Percentiles rank a stretch among this genome's conserved stretches.
Conservation (phyloP, 2,329 filamentous ascomycete genomes). For the Endocalyx cinctus region DNA sequence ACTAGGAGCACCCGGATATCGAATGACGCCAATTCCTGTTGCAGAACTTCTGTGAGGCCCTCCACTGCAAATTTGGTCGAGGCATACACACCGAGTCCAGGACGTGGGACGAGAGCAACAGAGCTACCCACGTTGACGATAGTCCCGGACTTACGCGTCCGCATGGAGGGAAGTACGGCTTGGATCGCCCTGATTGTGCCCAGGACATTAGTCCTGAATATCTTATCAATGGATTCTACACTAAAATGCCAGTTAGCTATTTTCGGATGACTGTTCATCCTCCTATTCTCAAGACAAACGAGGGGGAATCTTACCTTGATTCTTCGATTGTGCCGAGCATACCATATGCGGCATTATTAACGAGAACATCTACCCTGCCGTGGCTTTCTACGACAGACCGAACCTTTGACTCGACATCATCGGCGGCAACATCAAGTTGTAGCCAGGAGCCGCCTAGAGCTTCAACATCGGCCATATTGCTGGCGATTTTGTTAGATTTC, state of each 20-base stretch:
- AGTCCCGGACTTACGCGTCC: slow-evolving; percentile 19
- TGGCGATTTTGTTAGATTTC: slow-evolving; percentile 9
- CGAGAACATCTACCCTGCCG: slow-evolving; percentile 18
- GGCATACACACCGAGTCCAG: slow-evolving; percentile 17
- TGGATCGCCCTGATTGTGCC: slow-evolving; percentile 20
- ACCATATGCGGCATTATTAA: slow-evolving; percentile 21
- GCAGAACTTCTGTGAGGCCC: slow-evolving; percentile 19
- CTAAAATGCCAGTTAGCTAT: too few species aligned
- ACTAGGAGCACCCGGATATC: slow-evolving; percentile 20
- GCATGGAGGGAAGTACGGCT: slow-evolving; percentile 21
- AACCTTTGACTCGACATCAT: slow-evolving; percentile 16
- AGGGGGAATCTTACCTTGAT: slow-evolving; percentile 10
- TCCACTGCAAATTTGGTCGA: slow-evolving; percentile 22
- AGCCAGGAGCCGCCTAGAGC: slow-evolving; percentile 20
- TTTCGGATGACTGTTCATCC: too few species aligned
- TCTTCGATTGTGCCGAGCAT: slow-evolving; percentile 19
- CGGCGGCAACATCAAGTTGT: slow-evolving; percentile 15
- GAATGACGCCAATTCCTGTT: slow-evolving; percentile 18
- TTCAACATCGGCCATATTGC: slow-evolving; percentile 16
- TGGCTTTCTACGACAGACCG: slow-evolving; percentile 13
- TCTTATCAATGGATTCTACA: slow-evolving; percentile 13
- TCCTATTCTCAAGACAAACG: too few species aligned
- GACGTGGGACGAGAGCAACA: slow-evolving; percentile 5
- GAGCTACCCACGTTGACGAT: slow-evolving; percentile 23
- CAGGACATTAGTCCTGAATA: slow-evolving; percentile 21